Percentiles rank a stretch among this genome's conserved stretches.
Evolutionary conservation across 768 basidiomycete species (phyloP).

Genomic region (Naematelia aurantialba): DNA sequence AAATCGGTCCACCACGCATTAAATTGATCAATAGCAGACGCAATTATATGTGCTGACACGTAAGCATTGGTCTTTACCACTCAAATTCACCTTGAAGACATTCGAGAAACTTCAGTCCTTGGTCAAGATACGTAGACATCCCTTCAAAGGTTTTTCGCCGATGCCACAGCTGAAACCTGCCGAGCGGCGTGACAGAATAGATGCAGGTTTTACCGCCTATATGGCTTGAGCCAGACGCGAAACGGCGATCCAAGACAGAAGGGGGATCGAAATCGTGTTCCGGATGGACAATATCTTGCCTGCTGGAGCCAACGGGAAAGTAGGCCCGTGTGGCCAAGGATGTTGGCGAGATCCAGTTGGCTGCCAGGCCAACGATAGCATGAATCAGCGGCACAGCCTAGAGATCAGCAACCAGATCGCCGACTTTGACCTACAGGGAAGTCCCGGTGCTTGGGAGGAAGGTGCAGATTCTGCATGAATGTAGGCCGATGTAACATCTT

Average conservation of each 20-base stretch:
- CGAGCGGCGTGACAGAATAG: slow-evolving; percentile 14
- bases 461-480: slow-evolving; percentile 22
- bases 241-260: background rate
- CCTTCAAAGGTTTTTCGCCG: slow-evolving; percentile 31
- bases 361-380: slow-evolving; percentile 33
- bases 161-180: slow-evolving; percentile 39
- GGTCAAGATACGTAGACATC: slow-evolving; percentile 18
- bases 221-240: background rate
- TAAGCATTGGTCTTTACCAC: background rate
- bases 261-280: slow-evolving; percentile 19
- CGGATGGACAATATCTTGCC: slow-evolving; percentile 22
- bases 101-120: slow-evolving; percentile 29
- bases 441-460: slow-evolving; percentile 32
- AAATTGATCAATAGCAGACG: slow-evolving; percentile 19
- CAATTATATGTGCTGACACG: slow-evolving; percentile 13
- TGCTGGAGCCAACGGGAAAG: slow-evolving; percentile 35
- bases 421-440: slow-evolving; percentile 41
- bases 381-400: slow-evolving; percentile 24
- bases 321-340: slow-evolving; percentile 21
- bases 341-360: slow-evolving; percentile 25
- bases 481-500: slow-evolving; percentile 32
- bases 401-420: no score
- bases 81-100: slow-evolving; percentile 25
- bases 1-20: slow-evolving; percentile 45
- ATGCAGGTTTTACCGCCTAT: background rate